Base-by-base conservation (phyloP, 179 eudicot genomes). In the Carnegiea gigantea region DNA sequence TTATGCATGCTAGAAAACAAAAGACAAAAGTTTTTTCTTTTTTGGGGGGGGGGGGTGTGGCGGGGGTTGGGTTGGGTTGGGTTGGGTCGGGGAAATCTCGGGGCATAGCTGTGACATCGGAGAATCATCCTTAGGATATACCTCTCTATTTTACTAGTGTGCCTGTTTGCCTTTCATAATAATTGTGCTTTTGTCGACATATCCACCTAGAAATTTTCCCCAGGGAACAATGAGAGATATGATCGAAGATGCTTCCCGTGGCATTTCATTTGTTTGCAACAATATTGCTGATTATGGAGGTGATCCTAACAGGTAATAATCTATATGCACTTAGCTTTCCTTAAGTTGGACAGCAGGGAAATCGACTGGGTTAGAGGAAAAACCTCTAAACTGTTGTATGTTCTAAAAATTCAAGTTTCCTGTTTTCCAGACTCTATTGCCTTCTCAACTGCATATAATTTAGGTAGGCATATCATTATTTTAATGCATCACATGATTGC, bases 251-350 rank as follows among this genome's bases (percentile, higher is more conserved):
- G 93, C 98, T 80, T 94, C 98, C 57, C 88, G 90, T 80, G 99
- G 99, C 40, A 92, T 96, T 84, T 90, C 99, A 53, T 96, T 90
- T 84, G 86, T 96, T 44, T 94, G 94, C 88, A 91, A 96, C 62
- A 90, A 92, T 82, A 92, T 96, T 83, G 90, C 94, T 83, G 96
- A 92, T 88, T 92, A 92, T 82, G 99, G 99, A 81, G 99, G 99
- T 81, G 99, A 96, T 89, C 98, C 98, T 51, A 84, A 88, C 82
- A 91, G 97, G 99, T 95, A 82, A 62, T 72, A 15, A 14, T 43
- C 40, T 46, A 20, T 49, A 60, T 33, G 24, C 21, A 74, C 73
- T 70, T 72, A 21, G 6, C 79, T 46, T 60, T 70, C 36, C 46
- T 33, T 17, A 76, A 53, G 44, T 26, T 43, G 60, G 46, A 46